Percentiles rank a stretch among this genome's conserved stretches.
These are phyloP conservation scores for Vachellia collinsii DNA, from an alignment of 306 rosid species.

Conservation along the genomic window DNA sequence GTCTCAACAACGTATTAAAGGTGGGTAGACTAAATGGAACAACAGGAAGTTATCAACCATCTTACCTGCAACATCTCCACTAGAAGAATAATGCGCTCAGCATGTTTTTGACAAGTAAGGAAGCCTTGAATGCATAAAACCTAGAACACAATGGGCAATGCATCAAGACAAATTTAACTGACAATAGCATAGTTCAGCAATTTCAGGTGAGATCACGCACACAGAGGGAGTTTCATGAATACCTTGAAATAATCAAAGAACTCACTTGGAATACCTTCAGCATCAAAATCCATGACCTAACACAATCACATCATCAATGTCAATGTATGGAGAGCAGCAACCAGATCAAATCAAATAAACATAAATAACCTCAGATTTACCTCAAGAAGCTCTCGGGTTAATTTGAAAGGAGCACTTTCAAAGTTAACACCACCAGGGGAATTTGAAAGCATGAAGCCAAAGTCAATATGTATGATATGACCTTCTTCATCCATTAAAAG, in stretches of 20 bases:
- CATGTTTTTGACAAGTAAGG: conserved; percentile 99
- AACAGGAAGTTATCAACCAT: conserved; percentile 29
- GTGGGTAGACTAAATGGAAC: conserved; percentile 17
- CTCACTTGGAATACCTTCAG: conserved; percentile 99
- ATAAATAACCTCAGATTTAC: conserved; percentile 47
- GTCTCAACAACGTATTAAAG: conserved; percentile 4
- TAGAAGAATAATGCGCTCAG: conserved; percentile 96
- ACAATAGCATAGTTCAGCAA: conserved; percentile 24
- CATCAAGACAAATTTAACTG: conserved; percentile 30
- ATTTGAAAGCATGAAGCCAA: conserved; percentile 97
- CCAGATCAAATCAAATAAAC: conserved; percentile 17
- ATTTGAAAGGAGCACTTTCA: conserved; percentile 97
- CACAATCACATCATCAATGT: conserved; percentile 35
- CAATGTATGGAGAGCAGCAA: conserved; percentile 15
- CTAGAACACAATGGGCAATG: conserved; percentile 50
- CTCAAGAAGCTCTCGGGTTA: conserved; percentile 96
- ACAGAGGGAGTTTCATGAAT: conserved; percentile 20
- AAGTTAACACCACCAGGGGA: conserved; percentile 99
- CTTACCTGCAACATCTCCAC: conserved; percentile 99
- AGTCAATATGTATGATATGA: conserved; percentile 95
- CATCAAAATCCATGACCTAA: conserved; percentile 99
- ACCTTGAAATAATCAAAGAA: conserved; percentile 99
- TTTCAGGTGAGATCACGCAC: neutral
- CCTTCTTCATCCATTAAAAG: conserved; percentile 96
- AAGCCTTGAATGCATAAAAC: conserved; percentile 99